Base-by-base conservation (phyloP, 1,284 basidiomycete species). In the Marasmius oreades region DNA sequence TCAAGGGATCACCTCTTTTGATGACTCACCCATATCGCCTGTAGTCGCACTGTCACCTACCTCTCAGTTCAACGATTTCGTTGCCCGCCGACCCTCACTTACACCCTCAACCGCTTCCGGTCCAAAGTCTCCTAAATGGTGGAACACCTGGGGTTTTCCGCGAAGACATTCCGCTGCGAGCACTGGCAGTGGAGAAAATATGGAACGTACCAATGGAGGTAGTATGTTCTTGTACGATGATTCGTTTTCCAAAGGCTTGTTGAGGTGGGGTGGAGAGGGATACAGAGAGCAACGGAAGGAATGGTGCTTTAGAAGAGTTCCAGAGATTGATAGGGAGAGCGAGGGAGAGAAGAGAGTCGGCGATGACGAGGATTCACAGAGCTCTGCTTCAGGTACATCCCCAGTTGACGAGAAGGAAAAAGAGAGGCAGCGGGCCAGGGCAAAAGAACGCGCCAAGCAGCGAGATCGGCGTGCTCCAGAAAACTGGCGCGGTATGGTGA, bases 191-290 rank as follows among this genome's bases (percentile, higher is more conserved):
- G 48, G 53, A 46, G 45, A 23, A 24, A 24, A 16, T 11, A 24
- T 16, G 23, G 45, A 46, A 46, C 57, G 61, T 42, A 53, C 53
- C n/a, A 55, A 46, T 28, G 65, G 22, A 73, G 69, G 23, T 62
- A 64, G 53, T 47, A 64, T 55, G 70, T 71, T 69, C 54, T 73
- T 53, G 14, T 53, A 77, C 39, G 83, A 83, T 39, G 86, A 89
- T 64, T 72, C 84, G 8, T 90, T 90, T 63, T 73, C 74, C 46
- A 75, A 73, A 54, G 80, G 78, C 36, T 64, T 86, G 18, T 69
- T 73, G 34, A 72, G 70, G 51, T 72, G 79, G 70, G 83, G 82
- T 58, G 75, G 73, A 12, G 71, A 70, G 23, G 69, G 65, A 14
- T 84, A 82, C 57, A 73, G 72, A 23, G 64, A 69, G 34, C 68